These are phyloP conservation scores for Pseudonitzschia multistriata DNA, from an alignment of 108 stramenopile species.

Conservation along the genomic window DNA sequence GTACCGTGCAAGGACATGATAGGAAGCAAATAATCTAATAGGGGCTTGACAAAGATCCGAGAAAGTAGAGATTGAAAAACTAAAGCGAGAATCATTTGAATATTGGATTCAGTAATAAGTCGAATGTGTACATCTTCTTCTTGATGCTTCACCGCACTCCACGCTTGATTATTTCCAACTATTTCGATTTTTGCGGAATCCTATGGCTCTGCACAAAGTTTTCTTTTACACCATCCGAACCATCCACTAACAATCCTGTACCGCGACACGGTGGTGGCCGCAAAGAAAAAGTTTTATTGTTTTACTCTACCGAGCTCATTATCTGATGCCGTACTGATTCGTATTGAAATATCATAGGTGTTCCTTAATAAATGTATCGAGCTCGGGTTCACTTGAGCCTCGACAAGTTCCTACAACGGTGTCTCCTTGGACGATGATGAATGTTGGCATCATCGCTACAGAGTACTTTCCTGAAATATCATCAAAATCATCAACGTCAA, in stretches of 20 bases:
- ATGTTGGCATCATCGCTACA: slow-evolving; percentile 87
- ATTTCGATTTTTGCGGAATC: no score
- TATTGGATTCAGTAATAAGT: no score
- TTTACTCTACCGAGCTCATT: no score
- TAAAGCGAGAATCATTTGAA: no score
- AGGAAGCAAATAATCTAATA: no score
- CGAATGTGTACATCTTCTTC: no score
- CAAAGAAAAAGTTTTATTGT: slow-evolving; percentile 9
- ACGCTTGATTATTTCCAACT: no score
- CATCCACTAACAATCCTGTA: not conserved
- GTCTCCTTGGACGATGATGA: slow-evolving; percentile 49
- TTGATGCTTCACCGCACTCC: no score
- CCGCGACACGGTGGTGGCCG: not conserved
- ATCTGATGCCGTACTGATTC: not conserved
- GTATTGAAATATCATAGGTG: not conserved
- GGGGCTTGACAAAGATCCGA: no score
- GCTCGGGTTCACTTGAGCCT: slow-evolving; percentile 27
- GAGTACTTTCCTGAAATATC: slow-evolving; percentile 50
- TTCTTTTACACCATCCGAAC: no score
- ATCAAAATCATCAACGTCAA: slow-evolving; percentile 87
- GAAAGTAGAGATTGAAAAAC: no score
- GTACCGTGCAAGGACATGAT: not conserved
- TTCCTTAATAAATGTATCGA: slow-evolving; percentile 27
- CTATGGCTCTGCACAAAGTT: no score
- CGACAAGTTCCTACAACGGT: slow-evolving; percentile 19